These are phyloP conservation scores for Penicillium sp. DNA, from an alignment of 2,329 filamentous ascomycete genomes.

Conservation along the genomic window DNA sequence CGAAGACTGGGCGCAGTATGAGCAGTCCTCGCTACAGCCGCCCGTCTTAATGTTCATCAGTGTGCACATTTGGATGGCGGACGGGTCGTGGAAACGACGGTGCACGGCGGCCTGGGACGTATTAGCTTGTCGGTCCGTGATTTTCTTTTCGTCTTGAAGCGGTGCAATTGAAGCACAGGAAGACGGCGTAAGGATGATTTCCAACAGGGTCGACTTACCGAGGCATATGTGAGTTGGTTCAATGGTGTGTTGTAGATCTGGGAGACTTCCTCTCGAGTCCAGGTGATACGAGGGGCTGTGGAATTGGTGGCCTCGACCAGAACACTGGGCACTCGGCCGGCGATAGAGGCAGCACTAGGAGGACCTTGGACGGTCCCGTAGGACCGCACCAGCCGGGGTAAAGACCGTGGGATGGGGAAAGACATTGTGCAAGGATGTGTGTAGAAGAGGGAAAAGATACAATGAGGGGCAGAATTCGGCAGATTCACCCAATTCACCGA, in stretches of 20 bases:
- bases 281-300: conserved; percentile 60
- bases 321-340: conserved; percentile 29
- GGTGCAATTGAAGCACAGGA: neutral
- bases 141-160: neutral
- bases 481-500: conserved; percentile 9
- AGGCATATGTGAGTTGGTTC: conserved; percentile 70
- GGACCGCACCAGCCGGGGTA: conserved; percentile 28
- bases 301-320: conserved; percentile 37
- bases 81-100: conserved; percentile 77
- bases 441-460: neutral
- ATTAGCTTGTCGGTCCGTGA: conserved; percentile 2
- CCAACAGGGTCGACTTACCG: conserved; percentile 49
- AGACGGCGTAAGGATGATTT: neutral
- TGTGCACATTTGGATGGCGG: conserved; percentile 85
- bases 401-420: conserved; percentile 26
- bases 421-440: conserved; percentile 22
- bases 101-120: conserved; percentile 65
- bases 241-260: conserved; percentile 77
- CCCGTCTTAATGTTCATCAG: conserved; percentile 97
- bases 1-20: conserved; percentile 86
- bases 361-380: conserved; percentile 41
- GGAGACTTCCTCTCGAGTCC: conserved; percentile 76
- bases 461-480: neutral
- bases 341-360: conserved; percentile 29
- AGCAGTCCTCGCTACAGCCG: conserved; percentile 87